Conservation (phyloP, 441 rosid genomes). For the Gossypium schwendimanii region DNA sequence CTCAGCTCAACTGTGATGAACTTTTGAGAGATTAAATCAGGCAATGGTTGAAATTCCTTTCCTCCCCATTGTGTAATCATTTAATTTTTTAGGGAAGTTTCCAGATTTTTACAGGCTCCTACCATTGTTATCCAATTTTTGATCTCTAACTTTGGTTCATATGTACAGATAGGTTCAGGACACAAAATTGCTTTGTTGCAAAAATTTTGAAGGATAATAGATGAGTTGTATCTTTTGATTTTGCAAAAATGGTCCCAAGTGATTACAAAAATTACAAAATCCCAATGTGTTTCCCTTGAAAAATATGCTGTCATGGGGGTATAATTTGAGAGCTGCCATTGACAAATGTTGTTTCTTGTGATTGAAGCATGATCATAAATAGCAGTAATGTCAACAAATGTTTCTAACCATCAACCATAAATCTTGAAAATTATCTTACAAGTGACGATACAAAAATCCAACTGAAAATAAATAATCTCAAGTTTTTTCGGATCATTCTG, state of each 20-base stretch:
- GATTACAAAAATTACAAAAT: neutral
- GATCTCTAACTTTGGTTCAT: neutral
- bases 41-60: neutral
- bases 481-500: neutral
- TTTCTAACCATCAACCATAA: neutral
- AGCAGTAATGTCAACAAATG: neutral
- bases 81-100: neutral
- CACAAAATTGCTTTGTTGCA: neutral
- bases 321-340: neutral
- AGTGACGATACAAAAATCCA: neutral
- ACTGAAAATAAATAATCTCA: neutral
- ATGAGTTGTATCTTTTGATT: neutral
- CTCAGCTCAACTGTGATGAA: slow-evolving; percentile 57
- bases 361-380: neutral
- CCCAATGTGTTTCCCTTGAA: neutral
- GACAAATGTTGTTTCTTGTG: neutral
- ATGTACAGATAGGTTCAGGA: slow-evolving; percentile 8
- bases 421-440: neutral
- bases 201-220: neutral
- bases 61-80: neutral
- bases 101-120: neutral
- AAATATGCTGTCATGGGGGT: neutral
- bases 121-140: neutral
- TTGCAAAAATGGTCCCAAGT: neutral
- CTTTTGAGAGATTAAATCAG: slow-evolving; percentile 33